Evolutionary conservation across 805 yeast species (phyloP).

Genomic region (Candida pini): DNA sequence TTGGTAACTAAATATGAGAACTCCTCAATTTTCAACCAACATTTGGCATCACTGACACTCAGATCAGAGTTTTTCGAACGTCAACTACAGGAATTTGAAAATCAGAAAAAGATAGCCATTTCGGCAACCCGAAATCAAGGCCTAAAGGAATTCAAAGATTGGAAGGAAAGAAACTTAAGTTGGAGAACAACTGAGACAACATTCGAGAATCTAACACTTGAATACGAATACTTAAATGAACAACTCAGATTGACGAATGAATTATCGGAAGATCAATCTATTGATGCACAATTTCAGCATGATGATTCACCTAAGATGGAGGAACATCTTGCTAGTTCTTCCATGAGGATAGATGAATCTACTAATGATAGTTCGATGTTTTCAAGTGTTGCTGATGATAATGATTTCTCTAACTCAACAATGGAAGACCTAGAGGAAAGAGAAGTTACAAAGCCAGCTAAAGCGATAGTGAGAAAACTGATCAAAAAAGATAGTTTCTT

Average conservation of each 20-base stretch:
- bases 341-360: too few species aligned
- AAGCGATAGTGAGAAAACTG: conserved; percentile 10
- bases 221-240: conserved; percentile 31
- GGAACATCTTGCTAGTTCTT: not conserved
- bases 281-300: not conserved
- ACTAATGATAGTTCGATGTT: conserved; percentile 9
- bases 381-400: conserved; percentile 7
- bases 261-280: not conserved
- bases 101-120: conserved; percentile 8
- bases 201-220: conserved; percentile 36
- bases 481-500: conserved; percentile 28
- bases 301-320: not conserved
- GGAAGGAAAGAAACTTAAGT: conserved; percentile 32
- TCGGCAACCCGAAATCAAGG: conserved; percentile 19
- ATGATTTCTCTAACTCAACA: conserved; percentile 7
- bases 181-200: conserved; percentile 44
- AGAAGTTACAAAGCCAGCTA: not conserved
- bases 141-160: conserved; percentile 13
- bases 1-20: conserved; percentile 21
- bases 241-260: conserved; percentile 21
- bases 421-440: conserved; percentile 4
- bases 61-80: conserved; percentile 31
- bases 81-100: conserved; percentile 26
- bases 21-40: conserved; percentile 24
- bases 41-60: conserved; percentile 26